Conservation (phyloP, 768 basidiomycete species). For the Russula brevipes region DNA sequence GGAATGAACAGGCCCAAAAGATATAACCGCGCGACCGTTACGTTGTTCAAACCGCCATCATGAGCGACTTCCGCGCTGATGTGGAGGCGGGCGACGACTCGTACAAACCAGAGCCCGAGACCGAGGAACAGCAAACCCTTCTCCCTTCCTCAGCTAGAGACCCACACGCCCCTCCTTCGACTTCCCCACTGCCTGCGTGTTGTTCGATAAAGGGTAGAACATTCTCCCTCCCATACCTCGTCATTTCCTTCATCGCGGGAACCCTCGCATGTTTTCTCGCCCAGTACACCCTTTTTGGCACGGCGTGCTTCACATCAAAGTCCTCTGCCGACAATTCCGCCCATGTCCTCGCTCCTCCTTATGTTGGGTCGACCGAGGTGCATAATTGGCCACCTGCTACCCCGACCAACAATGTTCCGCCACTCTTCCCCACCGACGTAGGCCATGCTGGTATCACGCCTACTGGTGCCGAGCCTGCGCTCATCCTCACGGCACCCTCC, state of each 20-base stretch:
- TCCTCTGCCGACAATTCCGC: background rate
- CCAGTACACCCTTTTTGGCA: conserved; percentile 18
- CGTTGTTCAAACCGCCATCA: background rate
- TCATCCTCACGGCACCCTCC: conserved; percentile 69
- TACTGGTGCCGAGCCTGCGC: conserved; percentile 70
- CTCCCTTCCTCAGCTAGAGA: conserved; percentile 27
- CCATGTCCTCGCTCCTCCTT: conserved; percentile 49
- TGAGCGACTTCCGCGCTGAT: conserved; percentile 2
- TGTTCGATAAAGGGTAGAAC: conserved; percentile 3
- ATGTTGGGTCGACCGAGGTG: conserved; percentile 65
- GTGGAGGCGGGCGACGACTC: conserved; percentile 16
- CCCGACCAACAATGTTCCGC: conserved; percentile 68
- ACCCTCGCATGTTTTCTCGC: conserved; percentile 14
- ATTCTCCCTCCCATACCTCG: conserved; percentile 8
- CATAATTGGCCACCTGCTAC: conserved; percentile 67
- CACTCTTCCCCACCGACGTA: conserved; percentile 69
- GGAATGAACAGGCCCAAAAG: too few species aligned
- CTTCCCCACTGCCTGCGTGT: conserved; percentile 37
- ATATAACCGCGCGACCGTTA: background rate
- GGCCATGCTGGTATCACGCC: conserved; percentile 76
- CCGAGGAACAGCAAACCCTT: conserved; percentile 22
- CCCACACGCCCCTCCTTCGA: conserved; percentile 35
- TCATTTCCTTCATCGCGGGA: conserved; percentile 21
- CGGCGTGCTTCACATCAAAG: conserved; percentile 1
- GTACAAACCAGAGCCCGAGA: conserved; percentile 17